These are phyloP conservation scores for Saccharum officinarum DNA, from an alignment of 176 grass and related monocot genomes.

Conservation along the genomic window DNA sequence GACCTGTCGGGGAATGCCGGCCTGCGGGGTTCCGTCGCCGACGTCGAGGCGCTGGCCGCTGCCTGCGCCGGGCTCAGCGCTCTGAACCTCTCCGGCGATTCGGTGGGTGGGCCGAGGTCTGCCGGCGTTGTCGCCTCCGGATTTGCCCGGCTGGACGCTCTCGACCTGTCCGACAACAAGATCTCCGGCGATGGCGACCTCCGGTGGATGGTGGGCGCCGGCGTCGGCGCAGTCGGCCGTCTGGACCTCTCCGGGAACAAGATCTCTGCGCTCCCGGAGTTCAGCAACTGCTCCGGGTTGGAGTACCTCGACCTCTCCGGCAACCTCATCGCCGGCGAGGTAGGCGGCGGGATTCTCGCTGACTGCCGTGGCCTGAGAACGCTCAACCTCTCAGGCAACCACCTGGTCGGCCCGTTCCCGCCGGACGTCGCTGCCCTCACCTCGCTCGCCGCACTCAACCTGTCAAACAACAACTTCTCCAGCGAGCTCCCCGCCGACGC, in stretches of 20 bases:
- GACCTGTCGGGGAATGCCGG: constrained; percentile 79
- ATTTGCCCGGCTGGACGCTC: constrained; percentile 46
- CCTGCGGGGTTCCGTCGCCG: constrained; percentile 68
- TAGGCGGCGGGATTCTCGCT: constrained; percentile 45
- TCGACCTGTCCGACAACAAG: constrained; percentile 81
- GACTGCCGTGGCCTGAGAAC: constrained; percentile 46
- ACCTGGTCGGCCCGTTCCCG: constrained; percentile 58
- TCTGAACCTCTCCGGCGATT: constrained; percentile 69
- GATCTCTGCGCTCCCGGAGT: constrained; percentile 56
- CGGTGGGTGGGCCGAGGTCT: constrained; percentile 41
- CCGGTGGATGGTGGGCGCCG: constrained; percentile 52
- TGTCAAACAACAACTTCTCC: constrained; percentile 92
- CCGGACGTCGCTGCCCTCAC: constrained; percentile 56
- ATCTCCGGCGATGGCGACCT: constrained; percentile 60
- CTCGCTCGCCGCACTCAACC: constrained; percentile 58
- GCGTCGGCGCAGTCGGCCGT: constrained; percentile 51
- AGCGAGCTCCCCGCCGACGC: constrained; percentile 53
- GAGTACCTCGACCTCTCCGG: constrained; percentile 85
- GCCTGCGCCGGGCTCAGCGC: constrained; percentile 45
- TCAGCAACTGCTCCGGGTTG: constrained; percentile 73
- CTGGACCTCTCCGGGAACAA: constrained; percentile 70
- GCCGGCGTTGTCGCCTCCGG: not conserved
- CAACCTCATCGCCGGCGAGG: constrained; percentile 56
- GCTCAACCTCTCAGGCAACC: constrained; percentile 87
- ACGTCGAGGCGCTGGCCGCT: constrained; percentile 51